phyloP scores from a whole-genome alignment of 176 grass and related monocot genomes.

The Otatea glauca region DNA sequence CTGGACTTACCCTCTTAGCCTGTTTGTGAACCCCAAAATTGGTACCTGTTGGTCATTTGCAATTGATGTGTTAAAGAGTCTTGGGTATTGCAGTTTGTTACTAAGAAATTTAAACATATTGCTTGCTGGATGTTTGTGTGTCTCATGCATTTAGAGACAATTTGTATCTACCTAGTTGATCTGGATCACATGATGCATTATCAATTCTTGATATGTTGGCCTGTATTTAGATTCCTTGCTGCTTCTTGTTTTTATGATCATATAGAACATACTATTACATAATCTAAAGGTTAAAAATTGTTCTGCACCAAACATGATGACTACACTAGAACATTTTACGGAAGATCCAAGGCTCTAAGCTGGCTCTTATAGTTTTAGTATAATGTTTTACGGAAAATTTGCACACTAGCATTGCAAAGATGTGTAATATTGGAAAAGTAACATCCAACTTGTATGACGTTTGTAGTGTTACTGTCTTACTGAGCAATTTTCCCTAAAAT shows the following conservation, averaged over 20 bases:
- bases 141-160: not conserved
- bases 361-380: not conserved
- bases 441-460: not conserved
- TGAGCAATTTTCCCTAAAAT: not conserved
- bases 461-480: not conserved
- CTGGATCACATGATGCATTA: not conserved
- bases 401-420: not conserved
- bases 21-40: not conserved
- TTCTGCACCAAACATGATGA: not conserved
- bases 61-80: not conserved
- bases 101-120: conserved; percentile 8
- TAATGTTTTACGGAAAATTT: not conserved
- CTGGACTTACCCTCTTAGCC: not conserved
- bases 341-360: not conserved
- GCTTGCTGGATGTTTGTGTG: not conserved
- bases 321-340: not conserved
- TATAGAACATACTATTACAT: conserved; percentile 2
- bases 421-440: not conserved
- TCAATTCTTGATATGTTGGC: not conserved
- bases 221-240: conserved; percentile 21
- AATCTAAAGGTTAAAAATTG: not conserved
- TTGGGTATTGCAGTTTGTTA: not conserved
- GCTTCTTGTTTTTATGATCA: not conserved
- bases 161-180: conserved; percentile 18
- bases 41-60: not conserved